Evolutionary conservation across 2,329 filamentous ascomycete species (phyloP).

Genomic region (Meredithiella fracta): DNA sequence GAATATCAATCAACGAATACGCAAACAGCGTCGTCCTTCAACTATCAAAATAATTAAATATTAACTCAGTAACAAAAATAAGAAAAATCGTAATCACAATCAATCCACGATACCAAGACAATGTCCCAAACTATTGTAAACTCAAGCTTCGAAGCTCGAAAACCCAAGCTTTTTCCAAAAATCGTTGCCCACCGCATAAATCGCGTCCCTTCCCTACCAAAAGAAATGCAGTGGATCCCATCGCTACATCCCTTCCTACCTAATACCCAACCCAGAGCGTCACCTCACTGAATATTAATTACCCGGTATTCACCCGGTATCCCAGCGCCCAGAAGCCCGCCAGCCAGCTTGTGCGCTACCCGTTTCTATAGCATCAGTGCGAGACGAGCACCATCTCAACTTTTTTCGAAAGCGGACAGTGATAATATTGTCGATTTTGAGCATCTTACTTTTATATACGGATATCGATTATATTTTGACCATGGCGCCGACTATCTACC

Average conservation of each 20-base stretch:
- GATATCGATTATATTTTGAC: neutral
- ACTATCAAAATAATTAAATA: too few relatives aligned
- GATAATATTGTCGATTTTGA: too few relatives aligned
- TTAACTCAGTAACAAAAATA: neutral
- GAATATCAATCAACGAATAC: too few relatives aligned
- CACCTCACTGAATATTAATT: neutral
- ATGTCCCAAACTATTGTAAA: too few relatives aligned
- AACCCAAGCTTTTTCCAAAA: neutral
- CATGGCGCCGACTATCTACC: constrained; percentile 7
- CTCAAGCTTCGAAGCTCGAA: neutral
- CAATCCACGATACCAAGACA: too few relatives aligned
- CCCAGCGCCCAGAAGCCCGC: too few relatives aligned
- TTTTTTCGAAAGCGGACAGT: neutral
- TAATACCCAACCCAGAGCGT: neutral
- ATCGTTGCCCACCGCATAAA: neutral
- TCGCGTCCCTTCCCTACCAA: neutral
- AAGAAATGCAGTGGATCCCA: constrained; percentile 5
- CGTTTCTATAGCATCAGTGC: neutral
- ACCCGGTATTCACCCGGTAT: neutral
- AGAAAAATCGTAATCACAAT: too few relatives aligned
- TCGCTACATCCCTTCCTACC: too few relatives aligned
- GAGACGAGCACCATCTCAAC: neutral
- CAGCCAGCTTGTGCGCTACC: too few relatives aligned
- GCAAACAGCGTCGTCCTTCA: too few relatives aligned
- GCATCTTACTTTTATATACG: neutral